These are phyloP conservation scores for Pseudogymnoascus sp. DNA, from an alignment of 2,329 filamentous ascomycete genomes.

Conservation along the genomic window DNA sequence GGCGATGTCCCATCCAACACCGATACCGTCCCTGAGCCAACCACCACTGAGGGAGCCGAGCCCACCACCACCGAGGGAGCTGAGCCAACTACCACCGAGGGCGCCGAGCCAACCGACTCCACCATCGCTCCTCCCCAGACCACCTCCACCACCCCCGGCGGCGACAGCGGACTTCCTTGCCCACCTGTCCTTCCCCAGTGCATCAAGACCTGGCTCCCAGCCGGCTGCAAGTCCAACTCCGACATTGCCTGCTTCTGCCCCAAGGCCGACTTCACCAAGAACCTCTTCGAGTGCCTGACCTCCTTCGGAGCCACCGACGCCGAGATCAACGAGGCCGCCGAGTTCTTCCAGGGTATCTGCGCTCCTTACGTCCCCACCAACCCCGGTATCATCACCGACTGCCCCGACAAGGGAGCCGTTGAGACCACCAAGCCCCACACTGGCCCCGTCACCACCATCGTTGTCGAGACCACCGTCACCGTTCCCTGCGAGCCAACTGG, in stretches of 20 bases:
- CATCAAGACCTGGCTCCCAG: constrained; percentile 82
- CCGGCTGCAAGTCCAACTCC: constrained; percentile 76
- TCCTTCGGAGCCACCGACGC: constrained; percentile 63
- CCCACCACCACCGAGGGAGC: background rate
- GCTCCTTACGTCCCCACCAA: constrained; percentile 67
- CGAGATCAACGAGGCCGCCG: constrained; percentile 64
- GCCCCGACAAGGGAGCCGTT: constrained; percentile 39
- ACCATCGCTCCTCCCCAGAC: constrained; percentile 37
- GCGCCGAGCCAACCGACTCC: background rate
- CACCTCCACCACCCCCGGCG: constrained; percentile 13
- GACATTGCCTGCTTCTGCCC: constrained; percentile 85
- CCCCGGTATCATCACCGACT: constrained; percentile 74
- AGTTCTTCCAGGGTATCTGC: constrained; percentile 89
- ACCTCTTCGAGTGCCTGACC: constrained; percentile 75
- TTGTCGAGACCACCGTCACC: constrained; percentile 45
- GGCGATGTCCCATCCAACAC: background rate
- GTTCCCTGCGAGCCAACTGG: constrained; percentile 41
- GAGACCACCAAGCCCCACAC: constrained; percentile 45
- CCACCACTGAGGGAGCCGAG: background rate
- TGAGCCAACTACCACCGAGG: background rate
- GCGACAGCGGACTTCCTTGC: constrained; percentile 17
- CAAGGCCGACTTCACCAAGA: constrained; percentile 65
- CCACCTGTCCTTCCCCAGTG: constrained; percentile 77
- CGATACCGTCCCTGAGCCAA: constrained; percentile 6
- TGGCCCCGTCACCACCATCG: constrained; percentile 43